Conservation (phyloP, 139 green algal genomes). For the Coelastrella sp. region DNA sequence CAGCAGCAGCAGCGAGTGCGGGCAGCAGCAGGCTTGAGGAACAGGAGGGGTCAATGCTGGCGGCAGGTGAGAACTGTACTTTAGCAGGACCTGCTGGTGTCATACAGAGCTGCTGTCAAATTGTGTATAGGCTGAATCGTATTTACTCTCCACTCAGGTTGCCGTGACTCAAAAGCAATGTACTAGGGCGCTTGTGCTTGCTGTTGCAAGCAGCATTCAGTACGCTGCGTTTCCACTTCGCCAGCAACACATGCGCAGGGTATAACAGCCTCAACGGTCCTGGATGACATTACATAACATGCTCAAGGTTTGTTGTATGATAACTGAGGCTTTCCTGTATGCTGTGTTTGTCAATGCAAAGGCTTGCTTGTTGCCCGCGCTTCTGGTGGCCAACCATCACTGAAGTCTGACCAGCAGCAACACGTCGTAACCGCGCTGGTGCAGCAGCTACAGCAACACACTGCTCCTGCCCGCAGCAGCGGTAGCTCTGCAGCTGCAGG, state of each 20-base stretch:
- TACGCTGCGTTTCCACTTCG: no score
- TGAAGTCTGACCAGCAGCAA: not conserved
- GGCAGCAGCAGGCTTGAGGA: constrained; percentile 57
- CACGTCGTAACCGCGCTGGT: not conserved
- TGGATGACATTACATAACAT: no score
- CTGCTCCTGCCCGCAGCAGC: not conserved
- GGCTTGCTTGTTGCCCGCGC: constrained; percentile 13
- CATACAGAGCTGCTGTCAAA: not conserved
- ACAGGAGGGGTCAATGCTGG: constrained; percentile 63
- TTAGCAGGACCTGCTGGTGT: not conserved
- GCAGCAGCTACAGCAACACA: constrained; percentile 15
- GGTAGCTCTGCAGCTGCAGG: not conserved
- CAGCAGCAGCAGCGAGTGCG: not conserved
- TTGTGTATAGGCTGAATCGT: no score
- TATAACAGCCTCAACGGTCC: no score
- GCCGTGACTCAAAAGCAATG: no score
- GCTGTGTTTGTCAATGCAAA: not conserved
- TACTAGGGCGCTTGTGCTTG: no score
- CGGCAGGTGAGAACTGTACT: constrained; percentile 17
- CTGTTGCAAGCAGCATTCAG: no score
- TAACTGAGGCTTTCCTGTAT: no score
- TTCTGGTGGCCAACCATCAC: not conserved
- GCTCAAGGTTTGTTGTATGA: no score
- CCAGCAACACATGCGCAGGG: no score
- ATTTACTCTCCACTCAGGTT: no score